Conservation (phyloP, 2,329 filamentous ascomycete genomes). For the Diaporthe aspalathi region DNA sequence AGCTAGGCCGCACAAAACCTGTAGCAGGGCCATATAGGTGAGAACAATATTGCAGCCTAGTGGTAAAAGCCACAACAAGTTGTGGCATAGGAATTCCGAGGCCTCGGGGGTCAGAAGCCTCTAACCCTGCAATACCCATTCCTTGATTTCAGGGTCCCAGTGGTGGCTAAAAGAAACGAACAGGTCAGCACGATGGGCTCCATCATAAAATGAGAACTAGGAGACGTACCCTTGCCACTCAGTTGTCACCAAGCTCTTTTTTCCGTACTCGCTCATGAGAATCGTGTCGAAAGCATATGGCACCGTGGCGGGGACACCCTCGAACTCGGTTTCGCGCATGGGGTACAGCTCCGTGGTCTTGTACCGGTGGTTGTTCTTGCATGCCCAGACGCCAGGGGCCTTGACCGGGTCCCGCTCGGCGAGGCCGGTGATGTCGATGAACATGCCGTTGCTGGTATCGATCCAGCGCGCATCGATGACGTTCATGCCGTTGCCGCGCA, state of each 20-base stretch:
- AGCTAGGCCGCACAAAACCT: neutral
- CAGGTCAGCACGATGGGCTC: conserved; percentile 38
- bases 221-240: conserved; percentile 70
- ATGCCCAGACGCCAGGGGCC: conserved; percentile 76
- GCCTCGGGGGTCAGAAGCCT: neutral
- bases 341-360: conserved; percentile 78
- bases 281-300: conserved; percentile 77
- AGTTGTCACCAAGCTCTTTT: conserved; percentile 69
- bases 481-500: conserved; percentile 76
- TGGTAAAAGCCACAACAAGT: neutral
- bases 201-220: conserved; percentile 1
- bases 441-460: conserved; percentile 79
- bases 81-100: neutral
- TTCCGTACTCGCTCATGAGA: conserved; percentile 72
- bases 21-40: neutral
- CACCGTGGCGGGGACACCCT: conserved; percentile 76
- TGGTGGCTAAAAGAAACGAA: conserved; percentile 61
- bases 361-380: conserved; percentile 85
- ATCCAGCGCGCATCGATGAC: conserved; percentile 90
- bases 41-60: neutral
- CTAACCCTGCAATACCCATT: conserved; percentile 64
- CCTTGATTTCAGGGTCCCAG: conserved; percentile 68
- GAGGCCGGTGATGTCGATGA: conserved; percentile 85
- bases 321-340: conserved; percentile 78
- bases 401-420: conserved; percentile 71